These are phyloP conservation scores for Debaryomyces tyrocola DNA, from an alignment of 805 yeast genomes.

Conservation along the genomic window DNA sequence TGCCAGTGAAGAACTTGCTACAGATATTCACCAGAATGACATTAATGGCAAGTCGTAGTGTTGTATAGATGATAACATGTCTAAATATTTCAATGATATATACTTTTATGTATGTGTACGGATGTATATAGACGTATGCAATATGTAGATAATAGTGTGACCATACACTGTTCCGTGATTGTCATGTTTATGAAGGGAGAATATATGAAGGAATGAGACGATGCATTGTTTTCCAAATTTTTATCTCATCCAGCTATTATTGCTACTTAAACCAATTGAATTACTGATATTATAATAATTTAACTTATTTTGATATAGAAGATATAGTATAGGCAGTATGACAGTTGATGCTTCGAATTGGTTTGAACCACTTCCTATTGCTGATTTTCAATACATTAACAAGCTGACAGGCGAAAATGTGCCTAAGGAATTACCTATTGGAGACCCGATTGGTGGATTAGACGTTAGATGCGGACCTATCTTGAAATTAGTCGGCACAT, in stretches of 20 bases:
- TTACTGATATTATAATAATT: background rate
- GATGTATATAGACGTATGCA: no score
- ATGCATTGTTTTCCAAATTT: no score
- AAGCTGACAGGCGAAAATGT: constrained; percentile 11
- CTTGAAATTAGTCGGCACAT: constrained; percentile 63
- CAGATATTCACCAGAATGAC: no score
- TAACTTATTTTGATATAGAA: background rate
- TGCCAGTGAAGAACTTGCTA: no score
- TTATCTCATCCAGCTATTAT: background rate
- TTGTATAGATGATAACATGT: no score
- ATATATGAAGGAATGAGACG: no score
- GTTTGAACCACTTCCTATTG: background rate
- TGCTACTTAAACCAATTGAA: background rate
- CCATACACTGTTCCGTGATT: no score
- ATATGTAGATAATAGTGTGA: no score
- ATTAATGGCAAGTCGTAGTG: no score
- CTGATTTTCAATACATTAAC: constrained; percentile 1
- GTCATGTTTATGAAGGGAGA: no score
- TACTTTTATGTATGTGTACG: no score
- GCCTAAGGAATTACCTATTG: constrained; percentile 31
- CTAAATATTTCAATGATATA: no score
- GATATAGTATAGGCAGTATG: background rate
- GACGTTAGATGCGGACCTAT: constrained; percentile 76
- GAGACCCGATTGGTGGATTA: constrained; percentile 26
- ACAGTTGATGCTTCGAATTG: constrained; percentile 1